phyloP scores from a whole-genome alignment of 2,329 filamentous ascomycete genomes.

The Ceratocystis eucalypticola region DNA sequence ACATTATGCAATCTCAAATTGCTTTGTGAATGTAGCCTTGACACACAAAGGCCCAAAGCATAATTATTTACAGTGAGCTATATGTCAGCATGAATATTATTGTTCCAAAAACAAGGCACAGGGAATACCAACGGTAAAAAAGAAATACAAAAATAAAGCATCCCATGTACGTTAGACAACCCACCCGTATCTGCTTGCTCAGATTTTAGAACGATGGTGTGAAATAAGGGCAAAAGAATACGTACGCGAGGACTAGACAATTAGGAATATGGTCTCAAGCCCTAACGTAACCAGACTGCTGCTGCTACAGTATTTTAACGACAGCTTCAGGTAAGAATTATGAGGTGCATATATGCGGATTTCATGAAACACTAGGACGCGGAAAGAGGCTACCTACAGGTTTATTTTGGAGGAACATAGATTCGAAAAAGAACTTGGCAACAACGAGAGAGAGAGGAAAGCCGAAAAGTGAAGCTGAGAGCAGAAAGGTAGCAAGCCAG shows the following conservation, averaged over 20 bases:
- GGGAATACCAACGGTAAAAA: not conserved
- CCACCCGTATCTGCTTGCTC: no score
- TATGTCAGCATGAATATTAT: not conserved
- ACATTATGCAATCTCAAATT: slow-evolving; percentile 1
- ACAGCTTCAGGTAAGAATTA: not conserved
- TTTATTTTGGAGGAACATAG: not conserved
- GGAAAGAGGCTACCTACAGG: slow-evolving; percentile 1
- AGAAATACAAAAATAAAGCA: not conserved
- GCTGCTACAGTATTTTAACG: not conserved
- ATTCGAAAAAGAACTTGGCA: no score
- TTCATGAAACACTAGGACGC: not conserved
- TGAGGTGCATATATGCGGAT: not conserved
- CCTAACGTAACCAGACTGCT: not conserved
- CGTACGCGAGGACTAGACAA: no score
- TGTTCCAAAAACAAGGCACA: not conserved
- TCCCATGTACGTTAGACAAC: no score
- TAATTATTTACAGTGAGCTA: not conserved
- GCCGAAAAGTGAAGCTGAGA: no score
- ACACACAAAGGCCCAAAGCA: not conserved
- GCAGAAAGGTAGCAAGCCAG: no score
- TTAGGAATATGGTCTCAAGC: no score
- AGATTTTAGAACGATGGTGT: no score
- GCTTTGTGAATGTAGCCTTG: not conserved
- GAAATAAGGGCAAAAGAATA: no score
- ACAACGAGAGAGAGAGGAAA: not conserved